phyloP scores from a whole-genome alignment of 208 protist species.

The Leishmania mexicana region DNA sequence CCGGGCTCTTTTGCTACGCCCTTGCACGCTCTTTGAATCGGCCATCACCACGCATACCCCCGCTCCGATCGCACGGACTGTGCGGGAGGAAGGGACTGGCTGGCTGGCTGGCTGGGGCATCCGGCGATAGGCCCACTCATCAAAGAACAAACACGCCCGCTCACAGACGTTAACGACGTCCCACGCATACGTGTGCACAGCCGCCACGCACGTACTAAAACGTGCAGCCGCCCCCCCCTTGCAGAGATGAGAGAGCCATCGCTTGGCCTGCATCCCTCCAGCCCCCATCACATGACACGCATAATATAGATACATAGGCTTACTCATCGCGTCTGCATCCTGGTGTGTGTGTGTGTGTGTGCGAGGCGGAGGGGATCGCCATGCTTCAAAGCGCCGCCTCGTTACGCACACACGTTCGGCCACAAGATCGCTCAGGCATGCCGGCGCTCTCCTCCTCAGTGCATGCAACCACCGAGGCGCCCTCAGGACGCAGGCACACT shows the following conservation, averaged over 20 bases:
- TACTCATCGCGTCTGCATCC: not conserved
- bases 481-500: not conserved
- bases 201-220: not conserved
- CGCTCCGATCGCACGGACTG: not conserved
- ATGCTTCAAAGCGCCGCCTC: not conserved
- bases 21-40: not conserved
- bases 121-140: not conserved
- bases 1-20: not conserved
- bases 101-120: not conserved
- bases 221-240: not conserved
- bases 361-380: not conserved
- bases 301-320: not conserved
- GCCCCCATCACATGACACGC: not conserved
- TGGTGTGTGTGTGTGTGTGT: not conserved
- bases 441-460: not conserved
- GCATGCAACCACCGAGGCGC: not conserved
- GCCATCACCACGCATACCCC: too few relatives aligned
- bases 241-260: not conserved
- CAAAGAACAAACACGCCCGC: slow-evolving; percentile 18
- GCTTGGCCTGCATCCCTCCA: not conserved
- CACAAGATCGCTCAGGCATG: not conserved
- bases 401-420: too few relatives aligned
- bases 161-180: not conserved
- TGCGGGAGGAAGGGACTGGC: not conserved
- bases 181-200: not conserved